Evolutionary conservation across 2,329 filamentous ascomycete genomes (phyloP).

Genomic region (Diaporthe nobilis): DNA sequence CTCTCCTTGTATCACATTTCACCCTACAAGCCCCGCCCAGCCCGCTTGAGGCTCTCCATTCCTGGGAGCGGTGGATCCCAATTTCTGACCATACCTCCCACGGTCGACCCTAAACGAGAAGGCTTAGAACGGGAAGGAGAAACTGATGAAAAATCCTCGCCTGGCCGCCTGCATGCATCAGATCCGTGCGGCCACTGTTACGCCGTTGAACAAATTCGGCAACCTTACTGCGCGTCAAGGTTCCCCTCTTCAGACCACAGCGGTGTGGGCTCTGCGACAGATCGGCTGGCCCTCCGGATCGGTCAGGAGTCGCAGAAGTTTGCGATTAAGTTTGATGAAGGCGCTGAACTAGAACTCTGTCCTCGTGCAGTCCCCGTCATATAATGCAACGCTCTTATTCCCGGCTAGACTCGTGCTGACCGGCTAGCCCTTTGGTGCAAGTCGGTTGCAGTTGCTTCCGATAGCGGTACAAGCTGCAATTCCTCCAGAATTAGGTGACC

Average conservation of each 20-base stretch:
- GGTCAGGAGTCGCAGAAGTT: neutral
- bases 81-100: constrained; percentile 25
- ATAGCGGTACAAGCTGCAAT: neutral
- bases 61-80: constrained; percentile 27
- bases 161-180: neutral
- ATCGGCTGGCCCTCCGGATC: constrained; percentile 2
- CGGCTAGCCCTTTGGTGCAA: neutral
- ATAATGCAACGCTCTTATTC: neutral
- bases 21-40: neutral
- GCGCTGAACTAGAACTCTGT: neutral
- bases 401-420: constrained; percentile 5
- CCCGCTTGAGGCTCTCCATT: constrained; percentile 15
- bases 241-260: constrained; percentile 3
- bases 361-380: neutral
- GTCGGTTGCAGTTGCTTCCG: neutral
- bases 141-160: neutral
- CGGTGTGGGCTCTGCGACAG: constrained; percentile 18
- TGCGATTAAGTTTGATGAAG: constrained; percentile 28
- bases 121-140: neutral
- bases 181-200: constrained; percentile 2
- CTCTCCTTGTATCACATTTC: neutral
- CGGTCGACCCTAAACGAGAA: neutral
- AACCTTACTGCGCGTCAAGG: neutral
- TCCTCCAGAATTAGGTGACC: neutral
- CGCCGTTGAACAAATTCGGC: neutral